phyloP scores from a whole-genome alignment of 208 protist genomes.

The Leishmania tarentolae region DNA sequence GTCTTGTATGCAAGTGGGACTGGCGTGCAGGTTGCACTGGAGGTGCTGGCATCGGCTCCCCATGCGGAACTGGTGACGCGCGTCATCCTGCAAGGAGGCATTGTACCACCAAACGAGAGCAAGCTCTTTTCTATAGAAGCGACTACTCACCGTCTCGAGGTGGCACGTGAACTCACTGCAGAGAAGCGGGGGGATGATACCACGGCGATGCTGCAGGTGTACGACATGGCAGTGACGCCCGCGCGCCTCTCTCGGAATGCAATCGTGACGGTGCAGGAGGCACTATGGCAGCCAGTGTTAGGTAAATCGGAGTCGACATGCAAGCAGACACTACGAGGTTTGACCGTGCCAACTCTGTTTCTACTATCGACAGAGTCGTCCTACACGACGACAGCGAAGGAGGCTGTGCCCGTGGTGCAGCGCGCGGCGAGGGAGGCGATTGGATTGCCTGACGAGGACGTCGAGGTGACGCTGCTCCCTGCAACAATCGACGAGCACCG shows the following conservation, averaged over 20 bases:
- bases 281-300: slow-evolving; percentile 65
- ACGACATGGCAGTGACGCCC: slow-evolving; percentile 76
- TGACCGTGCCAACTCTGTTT: slow-evolving; percentile 60
- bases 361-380: slow-evolving; percentile 60
- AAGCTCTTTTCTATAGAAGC: slow-evolving; percentile 43
- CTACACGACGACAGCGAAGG: slow-evolving; percentile 39
- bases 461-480: slow-evolving; percentile 54
- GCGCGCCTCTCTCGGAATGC: slow-evolving; percentile 47
- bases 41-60: slow-evolving; percentile 42
- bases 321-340: slow-evolving; percentile 26
- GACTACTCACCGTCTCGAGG: slow-evolving; percentile 31
- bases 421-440: slow-evolving; percentile 28
- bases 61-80: slow-evolving; percentile 47
- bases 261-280: slow-evolving; percentile 74
- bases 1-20: slow-evolving; percentile 75
- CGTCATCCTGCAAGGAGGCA: slow-evolving; percentile 68
- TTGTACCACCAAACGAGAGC: slow-evolving; percentile 40
- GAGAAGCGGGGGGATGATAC: slow-evolving; percentile 57
- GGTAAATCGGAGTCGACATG: slow-evolving; percentile 33
- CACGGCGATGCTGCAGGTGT: slow-evolving; percentile 42
- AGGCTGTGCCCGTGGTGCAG: slow-evolving; percentile 32
- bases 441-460: slow-evolving; percentile 34
- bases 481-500: slow-evolving; percentile 73
- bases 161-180: slow-evolving; percentile 35
- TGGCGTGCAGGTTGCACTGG: slow-evolving; percentile 71